A percentile compares a stretch with the other conserved stretches of the same genome.
Conservation (phyloP, 2,329 filamentous ascomycete species). For the Cercospora nicotianae region DNA sequence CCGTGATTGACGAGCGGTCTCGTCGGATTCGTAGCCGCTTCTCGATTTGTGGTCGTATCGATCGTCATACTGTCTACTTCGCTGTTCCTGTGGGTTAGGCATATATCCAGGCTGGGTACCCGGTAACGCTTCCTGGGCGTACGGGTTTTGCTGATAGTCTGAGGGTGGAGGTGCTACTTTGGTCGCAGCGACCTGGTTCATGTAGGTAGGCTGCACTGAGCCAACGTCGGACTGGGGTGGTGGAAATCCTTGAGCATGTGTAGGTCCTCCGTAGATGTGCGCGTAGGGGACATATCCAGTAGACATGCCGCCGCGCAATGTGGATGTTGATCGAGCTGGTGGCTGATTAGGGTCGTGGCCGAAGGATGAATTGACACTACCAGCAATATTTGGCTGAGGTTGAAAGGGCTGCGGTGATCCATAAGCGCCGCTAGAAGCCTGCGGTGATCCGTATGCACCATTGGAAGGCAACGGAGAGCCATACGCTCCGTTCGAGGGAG, state of each 20-base stretch:
- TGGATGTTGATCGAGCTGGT: slow-evolving; percentile 26
- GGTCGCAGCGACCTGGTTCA: slow-evolving; percentile 28
- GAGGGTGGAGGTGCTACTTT: slow-evolving; percentile 21
- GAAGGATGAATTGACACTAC: slow-evolving; percentile 11
- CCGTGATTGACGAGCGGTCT: slow-evolving; percentile 14
- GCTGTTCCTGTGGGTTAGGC: slow-evolving; percentile 21
- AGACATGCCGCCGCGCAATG: slow-evolving; percentile 26
- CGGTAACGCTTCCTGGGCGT: slow-evolving; percentile 30
- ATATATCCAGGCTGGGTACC: slow-evolving; percentile 27
- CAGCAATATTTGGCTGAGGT: slow-evolving; percentile 14
- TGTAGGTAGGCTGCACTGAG: slow-evolving; percentile 29
- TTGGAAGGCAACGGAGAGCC: slow-evolving; percentile 9
- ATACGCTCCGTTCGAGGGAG: slow-evolving; percentile 4
- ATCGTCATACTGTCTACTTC: slow-evolving; percentile 16
- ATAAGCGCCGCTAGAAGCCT: slow-evolving; percentile 8
- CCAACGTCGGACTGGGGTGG: slow-evolving; percentile 27
- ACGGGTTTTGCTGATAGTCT: slow-evolving; percentile 33
- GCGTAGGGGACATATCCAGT: slow-evolving; percentile 40
- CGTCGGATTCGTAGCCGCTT: slow-evolving; percentile 23
- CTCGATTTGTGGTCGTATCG: slow-evolving; percentile 19
- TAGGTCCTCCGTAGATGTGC: slow-evolving; percentile 37
- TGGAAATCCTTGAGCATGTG: slow-evolving; percentile 16
- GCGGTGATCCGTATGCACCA: slow-evolving; percentile 12
- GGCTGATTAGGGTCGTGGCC: slow-evolving; percentile 14
- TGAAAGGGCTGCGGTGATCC: slow-evolving; percentile 18